A percentile compares a stretch with the other conserved stretches of the same genome.
These are phyloP conservation scores for Hexamita inflata DNA, from an alignment of 208 protist genomes.

Conservation along the genomic window DNA sequence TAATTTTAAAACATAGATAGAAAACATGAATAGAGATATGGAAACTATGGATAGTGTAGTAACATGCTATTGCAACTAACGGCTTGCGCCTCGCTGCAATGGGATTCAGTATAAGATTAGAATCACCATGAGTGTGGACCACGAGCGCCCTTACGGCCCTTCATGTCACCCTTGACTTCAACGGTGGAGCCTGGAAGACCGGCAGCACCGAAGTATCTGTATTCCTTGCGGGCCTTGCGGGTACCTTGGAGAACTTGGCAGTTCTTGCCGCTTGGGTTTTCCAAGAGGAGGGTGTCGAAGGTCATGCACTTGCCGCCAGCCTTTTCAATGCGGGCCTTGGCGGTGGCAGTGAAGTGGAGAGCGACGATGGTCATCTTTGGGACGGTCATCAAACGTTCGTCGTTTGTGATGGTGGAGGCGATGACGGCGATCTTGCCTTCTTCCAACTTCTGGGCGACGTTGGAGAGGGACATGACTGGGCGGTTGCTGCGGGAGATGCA, in stretches of 20 bases:
- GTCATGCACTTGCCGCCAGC: conserved; percentile 92
- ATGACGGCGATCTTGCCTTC: conserved; percentile 84
- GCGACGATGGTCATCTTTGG: conserved; percentile 71
- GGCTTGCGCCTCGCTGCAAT: too few relatives aligned
- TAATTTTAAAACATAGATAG: too few relatives aligned
- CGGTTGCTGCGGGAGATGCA: conserved; percentile 82
- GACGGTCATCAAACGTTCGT: conserved; percentile 74
- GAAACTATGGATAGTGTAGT: too few relatives aligned
- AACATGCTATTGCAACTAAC: too few relatives aligned
- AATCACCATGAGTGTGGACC: conserved; percentile 23
- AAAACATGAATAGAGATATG: too few relatives aligned
- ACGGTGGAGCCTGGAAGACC: conserved; percentile 61
- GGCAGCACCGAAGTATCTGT: conserved; percentile 87
- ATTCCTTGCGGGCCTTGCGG: conserved; percentile 72
- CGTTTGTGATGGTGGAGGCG: conserved; percentile 93
- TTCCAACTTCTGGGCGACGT: conserved; percentile 63
- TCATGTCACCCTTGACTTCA: conserved; percentile 37
- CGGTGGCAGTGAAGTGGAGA: conserved; percentile 89
- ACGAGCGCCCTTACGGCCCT: conserved; percentile 2
- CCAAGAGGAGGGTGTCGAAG: conserved; percentile 94
- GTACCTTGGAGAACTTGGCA: conserved; percentile 86
- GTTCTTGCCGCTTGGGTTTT: conserved; percentile 81
- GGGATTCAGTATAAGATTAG: too few relatives aligned
- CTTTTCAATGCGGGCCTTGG: conserved; percentile 84
- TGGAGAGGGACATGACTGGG: conserved; percentile 78